Base-by-base conservation (phyloP, 768 basidiomycete genomes). In the Boletus tomentosulus region DNA sequence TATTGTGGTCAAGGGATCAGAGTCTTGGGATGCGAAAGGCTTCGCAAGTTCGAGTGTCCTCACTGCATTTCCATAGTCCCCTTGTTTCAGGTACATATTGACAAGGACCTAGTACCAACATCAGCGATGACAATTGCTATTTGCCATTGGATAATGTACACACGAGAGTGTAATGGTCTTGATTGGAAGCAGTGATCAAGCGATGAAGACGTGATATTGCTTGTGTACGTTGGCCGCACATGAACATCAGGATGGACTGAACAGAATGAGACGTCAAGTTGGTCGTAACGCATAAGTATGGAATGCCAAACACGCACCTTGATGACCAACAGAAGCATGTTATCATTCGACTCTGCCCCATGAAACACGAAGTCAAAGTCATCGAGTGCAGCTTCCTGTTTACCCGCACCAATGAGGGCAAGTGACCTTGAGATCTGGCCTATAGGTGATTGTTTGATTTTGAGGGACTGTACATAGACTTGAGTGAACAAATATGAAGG, bases 1-100 rank as follows among this genome's bases (percentile, higher is more conserved):
- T 8, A 51, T 51, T 4, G 50, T 45, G 2, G 13, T 37, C 27
- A 45, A 37, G n/a, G 11, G 16, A 28, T 30, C 1, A 1, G 19
- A 19, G 19, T 19, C 1, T 19, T 19, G 16, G 5, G 34, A 30
- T 25, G 89, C 11, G 71, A 63, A 3, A 3, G 47, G 47, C 6
- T 25, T 15, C 30, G 41, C 33, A n/a, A 4, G 31, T 11, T 34
- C 16, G 10, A 51, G 31, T 1, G 33, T 43, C 5, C 34, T 24
- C 24, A 43, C 22, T 3, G 50, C 50, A 25, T 24, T 34, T n/a
- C 34, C 50, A 10, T 51, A 43, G 30, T 51, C 33, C 3, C 28
- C 19, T 30, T 31, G 48, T 50, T 50, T 50, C 48, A 50, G 5
- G 28, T 41, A 50, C 28, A 51, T 50, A 7, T 25, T 33, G 13